Conservation (phyloP, 495 filamentous ascomycete species). For the Talaromyces wortmannii region DNA sequence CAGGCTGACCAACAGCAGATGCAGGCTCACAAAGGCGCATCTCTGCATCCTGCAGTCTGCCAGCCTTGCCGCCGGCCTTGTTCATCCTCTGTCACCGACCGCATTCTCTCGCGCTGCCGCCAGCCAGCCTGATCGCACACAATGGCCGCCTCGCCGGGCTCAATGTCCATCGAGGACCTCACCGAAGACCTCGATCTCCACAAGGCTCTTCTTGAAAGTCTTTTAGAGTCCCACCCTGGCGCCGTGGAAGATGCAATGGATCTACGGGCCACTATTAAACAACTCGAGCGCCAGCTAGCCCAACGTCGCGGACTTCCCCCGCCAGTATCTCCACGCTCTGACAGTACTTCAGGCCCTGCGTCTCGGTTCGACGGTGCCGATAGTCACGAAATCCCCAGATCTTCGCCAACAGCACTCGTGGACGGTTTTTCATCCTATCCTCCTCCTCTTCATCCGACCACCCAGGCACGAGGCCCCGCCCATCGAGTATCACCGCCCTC, state of each 20-base stretch:
- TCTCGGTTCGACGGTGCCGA: conserved; percentile 12
- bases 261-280: conserved; percentile 12
- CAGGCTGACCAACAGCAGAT: neutral
- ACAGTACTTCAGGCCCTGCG: neutral
- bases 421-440: too few species aligned
- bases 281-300: conserved; percentile 13
- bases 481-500: too few species aligned
- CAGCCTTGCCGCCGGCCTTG: neutral
- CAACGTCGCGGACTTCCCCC: conserved; percentile 9
- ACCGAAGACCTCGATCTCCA: conserved; percentile 30
- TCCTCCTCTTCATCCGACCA: too few species aligned
- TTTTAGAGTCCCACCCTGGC: conserved; percentile 24
- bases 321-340: neutral
- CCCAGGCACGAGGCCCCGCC: too few species aligned
- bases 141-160: conserved; percentile 9
- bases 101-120: neutral
- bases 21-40: neutral
- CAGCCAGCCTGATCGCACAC: neutral
- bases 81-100: neutral
- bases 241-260: conserved; percentile 14
- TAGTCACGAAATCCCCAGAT: neutral
- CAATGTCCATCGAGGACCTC: conserved; percentile 17
- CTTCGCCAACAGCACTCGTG: neutral
- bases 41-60: neutral
- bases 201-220: conserved; percentile 27